Evolutionary conservation across 2,329 filamentous ascomycete genomes (phyloP).

Genomic region (Clarireedia paspali): DNA sequence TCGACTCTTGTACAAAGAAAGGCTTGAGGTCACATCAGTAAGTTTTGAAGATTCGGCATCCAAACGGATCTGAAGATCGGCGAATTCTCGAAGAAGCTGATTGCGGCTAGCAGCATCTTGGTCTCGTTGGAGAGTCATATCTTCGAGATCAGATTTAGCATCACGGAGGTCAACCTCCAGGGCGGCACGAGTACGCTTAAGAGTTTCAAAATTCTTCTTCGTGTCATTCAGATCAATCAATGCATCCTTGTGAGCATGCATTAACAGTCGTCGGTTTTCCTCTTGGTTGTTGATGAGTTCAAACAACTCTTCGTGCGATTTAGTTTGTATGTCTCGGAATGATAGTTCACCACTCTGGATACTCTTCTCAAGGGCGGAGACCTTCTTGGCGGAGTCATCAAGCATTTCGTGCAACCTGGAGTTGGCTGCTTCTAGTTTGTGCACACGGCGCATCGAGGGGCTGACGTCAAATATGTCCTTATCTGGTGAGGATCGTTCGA

Average conservation of each 20-base stretch:
- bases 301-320: conserved; percentile 88
- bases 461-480: conserved; percentile 65
- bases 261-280: conserved; percentile 71
- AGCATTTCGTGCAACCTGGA: conserved; percentile 87
- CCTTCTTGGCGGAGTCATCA: conserved; percentile 87
- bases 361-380: conserved; percentile 79
- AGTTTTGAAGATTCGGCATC: conserved; percentile 83
- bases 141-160: conserved; percentile 72
- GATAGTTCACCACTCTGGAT: conserved; percentile 83
- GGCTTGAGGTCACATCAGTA: conserved; percentile 73
- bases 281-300: conserved; percentile 91
- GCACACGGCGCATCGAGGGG: conserved; percentile 70
- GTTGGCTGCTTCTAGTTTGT: conserved; percentile 89
- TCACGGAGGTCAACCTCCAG: conserved; percentile 86
- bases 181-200: conserved; percentile 72
- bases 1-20: conserved; percentile 82
- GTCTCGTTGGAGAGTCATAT: conserved; percentile 69
- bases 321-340: conserved; percentile 83
- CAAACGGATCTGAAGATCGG: conserved; percentile 86
- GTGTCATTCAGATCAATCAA: conserved; percentile 79
- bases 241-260: conserved; percentile 79
- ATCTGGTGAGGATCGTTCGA: conserved; percentile 60
- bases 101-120: conserved; percentile 82
- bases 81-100: conserved; percentile 85
- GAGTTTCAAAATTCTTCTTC: conserved; percentile 77